Conservation (phyloP, 805 yeast species). For the Cephaloascus albidus region DNA sequence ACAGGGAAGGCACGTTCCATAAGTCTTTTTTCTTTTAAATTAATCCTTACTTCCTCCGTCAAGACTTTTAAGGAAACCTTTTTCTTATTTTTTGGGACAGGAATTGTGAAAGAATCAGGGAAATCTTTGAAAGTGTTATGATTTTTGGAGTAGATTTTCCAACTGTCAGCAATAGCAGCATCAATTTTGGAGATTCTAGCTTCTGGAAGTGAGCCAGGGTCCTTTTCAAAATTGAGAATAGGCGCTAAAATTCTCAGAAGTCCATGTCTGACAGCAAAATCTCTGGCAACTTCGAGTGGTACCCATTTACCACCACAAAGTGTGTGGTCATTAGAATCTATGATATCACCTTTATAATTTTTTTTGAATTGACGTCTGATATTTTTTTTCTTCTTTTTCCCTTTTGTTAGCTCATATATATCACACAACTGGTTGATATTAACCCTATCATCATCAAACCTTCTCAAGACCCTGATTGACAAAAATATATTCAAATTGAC, state of each 20-base stretch:
- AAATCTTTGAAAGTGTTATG: neutral
- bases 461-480: slow-evolving; percentile 13
- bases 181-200: neutral
- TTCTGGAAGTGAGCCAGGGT: neutral
- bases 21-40: neutral
- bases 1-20: slow-evolving; percentile 1
- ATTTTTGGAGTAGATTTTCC: neutral
- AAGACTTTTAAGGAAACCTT: neutral
- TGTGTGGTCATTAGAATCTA: slow-evolving; percentile 9
- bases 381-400: slow-evolving; percentile 2
- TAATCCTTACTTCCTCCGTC: neutral
- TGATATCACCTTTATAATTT: slow-evolving; percentile 4
- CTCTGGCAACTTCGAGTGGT: slow-evolving; percentile 4
- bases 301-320: slow-evolving; percentile 19
- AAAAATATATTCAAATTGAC: slow-evolving; percentile 6
- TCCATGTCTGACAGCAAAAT: slow-evolving; percentile 9
- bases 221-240: slow-evolving; percentile 6
- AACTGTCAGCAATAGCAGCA: neutral
- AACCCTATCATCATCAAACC: slow-evolving; percentile 5
- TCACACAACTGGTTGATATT: slow-evolving; percentile 13
- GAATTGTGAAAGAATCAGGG: neutral
- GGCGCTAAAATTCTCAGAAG: slow-evolving; percentile 5
- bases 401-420: slow-evolving; percentile 7
- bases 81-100: neutral
- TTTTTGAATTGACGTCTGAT: slow-evolving; percentile 7